These are phyloP conservation scores for Chenopodium berlandieri DNA, from an alignment of 148 eudicot species.

Conservation along the genomic window DNA sequence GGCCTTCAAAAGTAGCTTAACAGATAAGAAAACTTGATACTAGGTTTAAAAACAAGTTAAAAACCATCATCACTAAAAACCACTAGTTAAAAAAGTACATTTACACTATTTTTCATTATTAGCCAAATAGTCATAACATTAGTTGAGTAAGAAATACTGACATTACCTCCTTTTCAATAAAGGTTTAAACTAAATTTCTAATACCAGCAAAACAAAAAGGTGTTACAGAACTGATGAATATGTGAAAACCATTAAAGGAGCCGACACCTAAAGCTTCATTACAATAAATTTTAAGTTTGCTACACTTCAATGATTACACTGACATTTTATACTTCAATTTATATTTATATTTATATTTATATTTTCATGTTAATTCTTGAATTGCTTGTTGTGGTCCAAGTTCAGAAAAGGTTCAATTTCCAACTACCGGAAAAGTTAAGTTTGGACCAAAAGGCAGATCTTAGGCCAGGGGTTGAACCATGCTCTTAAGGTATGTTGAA, in stretches of 20 bases:
- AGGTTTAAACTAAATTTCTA: background rate
- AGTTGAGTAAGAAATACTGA: conserved; percentile 6
- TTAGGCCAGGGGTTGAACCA: conserved; percentile 9
- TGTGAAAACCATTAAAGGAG: conserved; percentile 15
- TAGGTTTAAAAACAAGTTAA: too few relatives aligned
- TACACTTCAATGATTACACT: conserved; percentile 26
- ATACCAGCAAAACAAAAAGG: background rate
- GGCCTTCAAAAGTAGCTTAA: too few relatives aligned
- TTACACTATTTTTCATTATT: too few relatives aligned
- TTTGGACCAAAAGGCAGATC: conserved; percentile 22
- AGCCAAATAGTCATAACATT: conserved; percentile 1
- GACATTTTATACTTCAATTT: conserved; percentile 11
- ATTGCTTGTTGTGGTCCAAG: conserved; percentile 30
- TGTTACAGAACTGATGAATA: conserved; percentile 5
- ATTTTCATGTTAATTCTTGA: background rate
- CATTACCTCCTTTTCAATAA: conserved; percentile 14
- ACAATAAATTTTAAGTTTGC: conserved; percentile 12
- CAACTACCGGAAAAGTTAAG: conserved; percentile 20
- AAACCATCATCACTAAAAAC: too few relatives aligned
- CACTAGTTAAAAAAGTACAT: too few relatives aligned
- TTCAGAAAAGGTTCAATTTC: conserved; percentile 8
- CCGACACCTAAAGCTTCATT: conserved; percentile 20
- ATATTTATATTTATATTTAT: background rate
- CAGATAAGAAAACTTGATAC: too few relatives aligned
- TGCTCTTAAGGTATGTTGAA: background rate